Evolutionary conservation across 2,329 filamentous ascomycete species (phyloP), one percentile per base, ranked within the genome.

Genomic region (Macrophomina pseudophaseolina): DNA sequence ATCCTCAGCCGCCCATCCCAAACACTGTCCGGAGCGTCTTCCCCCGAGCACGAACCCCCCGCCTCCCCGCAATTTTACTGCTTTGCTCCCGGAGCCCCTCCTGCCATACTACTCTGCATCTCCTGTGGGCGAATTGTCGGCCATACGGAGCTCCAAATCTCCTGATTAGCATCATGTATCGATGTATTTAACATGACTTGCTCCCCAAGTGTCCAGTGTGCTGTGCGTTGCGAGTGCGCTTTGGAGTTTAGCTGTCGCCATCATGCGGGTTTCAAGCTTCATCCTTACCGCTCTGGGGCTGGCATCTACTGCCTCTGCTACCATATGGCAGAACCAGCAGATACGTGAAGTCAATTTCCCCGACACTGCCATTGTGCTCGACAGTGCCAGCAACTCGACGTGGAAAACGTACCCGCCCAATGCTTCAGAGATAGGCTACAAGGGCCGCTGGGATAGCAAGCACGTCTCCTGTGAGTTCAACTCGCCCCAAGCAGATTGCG

Each of bases 401-500:
- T 84, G 82, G 78, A 80, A 74, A 35, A 84, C 79, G 1, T 89
- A 86, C 69, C 75, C 79, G 4, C 80, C 85, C 4, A 80, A 84
- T 71, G 81, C 84, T 1, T 74, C 80, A 1, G 85, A 88, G 71
- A 78, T 89, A 9, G 84, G 85, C 0, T 89, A 88, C 78, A 88
- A 88, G 71, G 87, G 87, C 5, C 79, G 86, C 67, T 89, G 87
- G 87, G 86, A 89, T 72, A 86, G 82, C 40, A 82, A 86, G 70
- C 80, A 86, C 69, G 82, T 88, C 56, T 88, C 85, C 1, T 89
- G 79, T 79, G 75, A 70, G 74, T 70, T 70, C 9, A 4, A n/a
- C 33, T 48, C 14, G 11, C 6, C 11, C 16, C 11, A 9, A 23
- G 9, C 49, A n/a, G 6, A 33, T 28, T 23, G 28, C 18, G 9